phyloP scores from a whole-genome alignment of 257 asterid species.

The Fraxinus anomala region DNA sequence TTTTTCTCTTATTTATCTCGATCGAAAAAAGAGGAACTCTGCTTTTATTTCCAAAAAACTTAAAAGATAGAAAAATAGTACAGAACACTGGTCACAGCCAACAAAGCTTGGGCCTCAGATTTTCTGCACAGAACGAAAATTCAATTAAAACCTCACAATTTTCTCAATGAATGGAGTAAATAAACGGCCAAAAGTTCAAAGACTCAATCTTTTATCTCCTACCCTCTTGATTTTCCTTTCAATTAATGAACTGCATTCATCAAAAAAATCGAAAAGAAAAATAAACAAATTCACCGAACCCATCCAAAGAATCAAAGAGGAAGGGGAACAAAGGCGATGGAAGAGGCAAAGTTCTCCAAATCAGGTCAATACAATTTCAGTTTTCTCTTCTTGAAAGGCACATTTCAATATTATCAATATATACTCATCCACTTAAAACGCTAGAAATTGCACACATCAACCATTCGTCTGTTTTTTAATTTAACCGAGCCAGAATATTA shows the following conservation, averaged over 20 bases:
- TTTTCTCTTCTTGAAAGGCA: not conserved
- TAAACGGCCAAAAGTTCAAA: conserved; percentile 5
- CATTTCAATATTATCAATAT: not conserved
- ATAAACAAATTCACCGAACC: not conserved
- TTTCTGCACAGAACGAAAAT: conserved; percentile 21
- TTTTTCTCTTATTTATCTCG: conserved; percentile 13
- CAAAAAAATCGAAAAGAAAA: not conserved
- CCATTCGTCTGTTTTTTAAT: not conserved
- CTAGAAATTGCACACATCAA: not conserved
- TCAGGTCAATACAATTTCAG: not conserved
- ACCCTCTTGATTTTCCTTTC: not conserved
- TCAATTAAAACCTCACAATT: not conserved
- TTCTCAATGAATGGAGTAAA: not conserved
- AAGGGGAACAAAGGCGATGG: not conserved
- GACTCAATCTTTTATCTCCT: conserved; percentile 10
- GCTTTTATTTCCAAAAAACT: conserved; percentile 13
- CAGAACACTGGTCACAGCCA: not conserved
- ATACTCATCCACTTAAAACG: not conserved
- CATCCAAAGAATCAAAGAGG: not conserved
- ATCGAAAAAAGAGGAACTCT: not conserved
- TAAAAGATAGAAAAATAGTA: not conserved
- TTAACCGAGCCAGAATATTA: not conserved
- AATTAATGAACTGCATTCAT: not conserved
- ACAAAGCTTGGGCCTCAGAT: conserved; percentile 1
- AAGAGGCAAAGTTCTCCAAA: not conserved